Evolutionary conservation across 2,329 filamentous ascomycete genomes (phyloP).

Genomic region (Fusarium lyarnte): DNA sequence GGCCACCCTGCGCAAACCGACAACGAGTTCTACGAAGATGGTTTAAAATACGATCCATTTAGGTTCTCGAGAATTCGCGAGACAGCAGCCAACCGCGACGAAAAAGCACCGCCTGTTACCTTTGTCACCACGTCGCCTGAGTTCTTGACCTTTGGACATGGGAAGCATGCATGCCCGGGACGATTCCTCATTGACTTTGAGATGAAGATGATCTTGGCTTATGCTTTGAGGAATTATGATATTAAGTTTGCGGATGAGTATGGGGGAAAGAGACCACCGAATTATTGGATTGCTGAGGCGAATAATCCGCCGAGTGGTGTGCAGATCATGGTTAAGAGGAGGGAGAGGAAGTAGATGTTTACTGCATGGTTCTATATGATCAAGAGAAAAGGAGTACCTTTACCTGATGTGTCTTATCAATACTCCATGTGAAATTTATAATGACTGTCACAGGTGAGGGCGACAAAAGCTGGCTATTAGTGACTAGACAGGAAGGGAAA

Average conservation of each 20-base stretch:
- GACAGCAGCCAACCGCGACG: conserved; percentile 18
- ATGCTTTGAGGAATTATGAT: conserved; percentile 37
- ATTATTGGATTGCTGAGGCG: conserved; percentile 35
- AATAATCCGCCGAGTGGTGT: conserved; percentile 29
- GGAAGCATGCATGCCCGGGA: conserved; percentile 48
- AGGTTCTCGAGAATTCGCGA: conserved; percentile 52
- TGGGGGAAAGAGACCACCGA: conserved; percentile 31
- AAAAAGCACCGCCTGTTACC: conserved; percentile 13
- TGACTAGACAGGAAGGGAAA: not conserved
- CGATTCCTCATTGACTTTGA: conserved; percentile 46
- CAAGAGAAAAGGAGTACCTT: rapidly evolving
- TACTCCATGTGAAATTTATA: rapidly evolving
- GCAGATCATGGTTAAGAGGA: conserved; percentile 31
- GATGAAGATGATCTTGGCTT: conserved; percentile 46
- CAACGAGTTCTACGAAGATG: conserved; percentile 45
- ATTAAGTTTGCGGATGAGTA: conserved; percentile 33
- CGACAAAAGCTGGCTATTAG: not conserved
- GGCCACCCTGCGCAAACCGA: conserved; percentile 46
- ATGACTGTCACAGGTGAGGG: too few species aligned
- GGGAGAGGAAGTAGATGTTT: not conserved
- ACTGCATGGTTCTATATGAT: not conserved
- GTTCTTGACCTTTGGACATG: conserved; percentile 49
- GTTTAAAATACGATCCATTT: conserved; percentile 53
- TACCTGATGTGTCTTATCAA: not conserved
- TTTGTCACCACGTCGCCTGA: conserved; percentile 38